Evolutionary conservation across 768 basidiomycete species (phyloP).

Genomic region (Mycena chlorophos): DNA sequence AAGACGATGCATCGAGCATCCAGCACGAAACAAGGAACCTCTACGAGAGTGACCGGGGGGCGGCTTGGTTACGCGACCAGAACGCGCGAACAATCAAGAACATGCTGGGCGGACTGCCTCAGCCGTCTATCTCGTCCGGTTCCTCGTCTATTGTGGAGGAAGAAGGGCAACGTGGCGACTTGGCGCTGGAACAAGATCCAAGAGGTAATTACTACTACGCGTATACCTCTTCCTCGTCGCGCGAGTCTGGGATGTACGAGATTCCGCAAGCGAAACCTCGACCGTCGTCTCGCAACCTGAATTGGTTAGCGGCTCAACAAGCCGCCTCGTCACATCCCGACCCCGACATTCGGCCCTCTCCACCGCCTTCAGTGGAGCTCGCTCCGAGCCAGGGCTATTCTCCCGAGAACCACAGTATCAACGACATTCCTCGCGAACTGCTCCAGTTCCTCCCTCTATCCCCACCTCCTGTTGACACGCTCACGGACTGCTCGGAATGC

Average conservation of each 20-base stretch:
- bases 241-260: conserved; percentile 57
- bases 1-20: conserved; percentile 42
- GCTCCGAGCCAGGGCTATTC: conserved; percentile 25
- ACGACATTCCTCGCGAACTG: conserved; percentile 50
- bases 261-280: conserved; percentile 41
- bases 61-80: conserved; percentile 83
- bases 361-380: conserved; percentile 31
- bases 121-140: conserved; percentile 58
- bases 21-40: conserved; percentile 40
- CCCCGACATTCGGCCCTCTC: conserved; percentile 25
- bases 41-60: conserved; percentile 65
- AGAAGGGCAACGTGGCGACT: conserved; percentile 54
- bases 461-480: conserved; percentile 55
- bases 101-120: conserved; percentile 58
- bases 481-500: conserved; percentile 85
- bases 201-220: conserved; percentile 78
- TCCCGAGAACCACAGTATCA: conserved; percentile 26
- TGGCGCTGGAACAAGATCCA: conserved; percentile 65
- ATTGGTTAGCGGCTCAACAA: conserved; percentile 63
- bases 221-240: conserved; percentile 55
- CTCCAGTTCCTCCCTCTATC: conserved; percentile 50
- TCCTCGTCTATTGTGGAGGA: conserved; percentile 41
- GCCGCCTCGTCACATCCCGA: conserved; percentile 25
- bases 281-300: conserved; percentile 67
- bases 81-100: conserved; percentile 63